A percentile compares a stretch with the other conserved stretches of the same genome.
These are phyloP conservation scores for Pseudocercospora fuligena DNA, from an alignment of 2,329 filamentous ascomycete species.

Conservation along the genomic window DNA sequence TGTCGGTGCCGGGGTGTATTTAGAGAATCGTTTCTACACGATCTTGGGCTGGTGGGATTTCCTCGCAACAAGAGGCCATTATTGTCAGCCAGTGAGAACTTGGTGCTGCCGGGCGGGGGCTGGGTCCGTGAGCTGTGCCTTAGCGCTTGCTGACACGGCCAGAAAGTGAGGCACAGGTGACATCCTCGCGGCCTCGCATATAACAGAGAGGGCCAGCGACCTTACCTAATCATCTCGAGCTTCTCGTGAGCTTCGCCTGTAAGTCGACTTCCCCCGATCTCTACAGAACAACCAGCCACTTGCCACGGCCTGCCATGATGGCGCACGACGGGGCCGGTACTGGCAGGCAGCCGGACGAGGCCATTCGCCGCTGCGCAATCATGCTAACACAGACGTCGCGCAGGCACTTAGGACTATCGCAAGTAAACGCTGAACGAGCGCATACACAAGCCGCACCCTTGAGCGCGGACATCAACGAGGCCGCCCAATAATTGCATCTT, in stretches of 20 bases:
- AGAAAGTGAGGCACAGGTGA: not conserved
- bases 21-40: too few species aligned
- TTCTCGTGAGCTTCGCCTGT: constrained; percentile 7
- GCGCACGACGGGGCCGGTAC: not conserved
- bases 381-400: not conserved
- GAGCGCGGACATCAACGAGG: not conserved
- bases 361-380: not conserved
- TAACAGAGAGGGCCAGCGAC: constrained; percentile 1
- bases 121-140: not conserved
- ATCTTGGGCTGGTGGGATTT: not conserved
- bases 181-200: constrained; percentile 4
- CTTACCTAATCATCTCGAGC: not conserved
- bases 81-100: not conserved
- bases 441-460: not conserved
- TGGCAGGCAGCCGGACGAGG: not conserved
- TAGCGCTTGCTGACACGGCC: not conserved
- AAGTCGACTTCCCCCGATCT: constrained; percentile 1
- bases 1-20: not conserved
- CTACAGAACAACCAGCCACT: not conserved
- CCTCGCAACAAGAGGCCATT: too few species aligned
- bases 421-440: not conserved
- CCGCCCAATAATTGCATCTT: not conserved
- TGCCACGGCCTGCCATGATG: not conserved
- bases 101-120: not conserved
- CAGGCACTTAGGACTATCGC: not conserved